Conservation (phyloP, 208 protist genomes). For the Acanthamoeba divionensis region DNA sequence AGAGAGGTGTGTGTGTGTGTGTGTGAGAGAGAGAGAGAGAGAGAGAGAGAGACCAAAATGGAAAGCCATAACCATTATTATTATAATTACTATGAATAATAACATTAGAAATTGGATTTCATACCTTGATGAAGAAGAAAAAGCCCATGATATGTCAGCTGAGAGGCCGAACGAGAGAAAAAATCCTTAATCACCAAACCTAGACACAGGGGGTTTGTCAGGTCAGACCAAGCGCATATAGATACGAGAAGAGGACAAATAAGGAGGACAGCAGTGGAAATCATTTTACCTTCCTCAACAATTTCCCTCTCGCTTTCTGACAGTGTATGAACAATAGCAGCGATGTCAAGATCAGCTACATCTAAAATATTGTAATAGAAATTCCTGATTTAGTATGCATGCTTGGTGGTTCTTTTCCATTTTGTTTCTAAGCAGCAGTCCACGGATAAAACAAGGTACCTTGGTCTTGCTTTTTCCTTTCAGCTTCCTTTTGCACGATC, state of each 20-base stretch:
- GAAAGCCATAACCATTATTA: background rate
- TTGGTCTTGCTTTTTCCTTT: too few relatives aligned
- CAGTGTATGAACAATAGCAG: background rate
- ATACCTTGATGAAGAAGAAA: slow-evolving; percentile 1
- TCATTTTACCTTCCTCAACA: background rate
- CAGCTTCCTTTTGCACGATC: background rate
- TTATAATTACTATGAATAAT: background rate
- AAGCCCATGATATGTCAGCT: slow-evolving; percentile 7
- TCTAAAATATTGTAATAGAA: background rate
- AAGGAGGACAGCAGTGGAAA: too few relatives aligned
- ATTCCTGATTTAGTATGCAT: background rate
- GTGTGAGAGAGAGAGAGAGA: background rate
- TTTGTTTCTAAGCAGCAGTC: too few relatives aligned
- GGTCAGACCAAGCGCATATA: too few relatives aligned
- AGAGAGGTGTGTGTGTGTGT: too few relatives aligned
- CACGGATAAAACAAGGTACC: too few relatives aligned
- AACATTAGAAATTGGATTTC: background rate
- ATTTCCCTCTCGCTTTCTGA: background rate
- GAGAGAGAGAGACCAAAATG: background rate
- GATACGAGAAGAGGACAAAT: too few relatives aligned
- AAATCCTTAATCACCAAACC: background rate
- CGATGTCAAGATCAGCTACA: background rate
- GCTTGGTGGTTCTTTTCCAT: background rate
- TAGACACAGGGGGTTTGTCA: too few relatives aligned
- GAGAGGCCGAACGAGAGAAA: background rate